phyloP scores from a whole-genome alignment of 768 basidiomycete species.

The Tulasnella sp. region DNA sequence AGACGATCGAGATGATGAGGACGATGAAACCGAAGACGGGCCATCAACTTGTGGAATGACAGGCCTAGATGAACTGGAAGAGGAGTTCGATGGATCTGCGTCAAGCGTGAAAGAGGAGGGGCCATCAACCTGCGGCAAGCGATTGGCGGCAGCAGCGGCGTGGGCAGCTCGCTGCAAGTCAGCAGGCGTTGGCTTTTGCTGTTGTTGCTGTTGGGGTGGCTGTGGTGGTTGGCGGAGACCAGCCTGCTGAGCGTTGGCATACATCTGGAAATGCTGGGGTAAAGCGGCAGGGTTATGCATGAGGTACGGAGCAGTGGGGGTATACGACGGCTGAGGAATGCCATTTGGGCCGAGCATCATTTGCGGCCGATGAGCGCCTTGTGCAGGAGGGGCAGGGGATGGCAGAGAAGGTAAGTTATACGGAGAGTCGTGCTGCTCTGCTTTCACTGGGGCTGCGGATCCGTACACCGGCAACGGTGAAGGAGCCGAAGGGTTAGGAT shows the following conservation, averaged over 20 bases:
- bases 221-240: constrained; percentile 5
- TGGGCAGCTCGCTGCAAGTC: background rate
- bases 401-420: constrained; percentile 58
- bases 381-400: constrained; percentile 47
- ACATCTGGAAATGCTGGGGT: constrained; percentile 11
- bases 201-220: constrained; percentile 16
- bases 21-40: constrained; percentile 55
- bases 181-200: constrained; percentile 10
- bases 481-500: constrained; percentile 5
- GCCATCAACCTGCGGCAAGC: constrained; percentile 17
- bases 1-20: constrained; percentile 9
- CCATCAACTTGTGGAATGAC: constrained; percentile 76
- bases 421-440: constrained; percentile 49
- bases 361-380: constrained; percentile 5
- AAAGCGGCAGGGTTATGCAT: background rate
- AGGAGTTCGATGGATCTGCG: background rate
- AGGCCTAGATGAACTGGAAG: background rate
- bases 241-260: background rate
- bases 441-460: constrained; percentile 41
- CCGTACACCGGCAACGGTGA: constrained; percentile 6
- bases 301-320: background rate
- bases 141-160: background rate
- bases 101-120: constrained; percentile 12
- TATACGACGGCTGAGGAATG: background rate
- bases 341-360: background rate